phyloP scores from a whole-genome alignment of 2,329 filamentous ascomycete genomes.

The Shiraia bambusicola region DNA sequence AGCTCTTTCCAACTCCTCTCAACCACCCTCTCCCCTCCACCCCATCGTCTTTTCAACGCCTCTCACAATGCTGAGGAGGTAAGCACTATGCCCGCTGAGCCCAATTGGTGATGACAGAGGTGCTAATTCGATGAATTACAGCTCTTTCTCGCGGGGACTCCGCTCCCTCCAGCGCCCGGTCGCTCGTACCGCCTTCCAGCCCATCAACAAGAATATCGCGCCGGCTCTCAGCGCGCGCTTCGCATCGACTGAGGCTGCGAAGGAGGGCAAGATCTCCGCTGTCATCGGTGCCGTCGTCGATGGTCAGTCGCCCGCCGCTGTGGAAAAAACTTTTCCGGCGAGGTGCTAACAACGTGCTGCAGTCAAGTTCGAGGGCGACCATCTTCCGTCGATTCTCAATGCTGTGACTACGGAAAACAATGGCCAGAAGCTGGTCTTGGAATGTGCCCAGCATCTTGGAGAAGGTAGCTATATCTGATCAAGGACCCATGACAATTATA shows the following conservation, averaged over 20 bases:
- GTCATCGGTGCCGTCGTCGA: slow-evolving; percentile 98
- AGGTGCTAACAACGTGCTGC: slow-evolving; percentile 42
- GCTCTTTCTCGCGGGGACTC: slow-evolving; percentile 67
- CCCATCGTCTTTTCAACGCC: slow-evolving; percentile 45
- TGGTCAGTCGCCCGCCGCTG: slow-evolving; percentile 57
- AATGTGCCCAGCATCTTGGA: slow-evolving; percentile 64
- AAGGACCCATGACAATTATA: too few relatives aligned
- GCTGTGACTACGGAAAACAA: slow-evolving; percentile 89
- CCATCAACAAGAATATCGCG: slow-evolving; percentile 58
- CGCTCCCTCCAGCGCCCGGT: slow-evolving; percentile 61
- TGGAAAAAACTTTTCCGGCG: slow-evolving; percentile 48
- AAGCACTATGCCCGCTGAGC: slow-evolving; percentile 33
- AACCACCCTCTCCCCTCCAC: slow-evolving; percentile 33
- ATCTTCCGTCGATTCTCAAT: slow-evolving; percentile 96
- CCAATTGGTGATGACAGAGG: slow-evolving; percentile 43
- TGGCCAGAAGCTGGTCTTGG: slow-evolving; percentile 90
- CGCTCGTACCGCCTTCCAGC: slow-evolving; percentile 55
- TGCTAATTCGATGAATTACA: slow-evolving; percentile 49
- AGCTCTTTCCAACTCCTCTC: slow-evolving; percentile 24
- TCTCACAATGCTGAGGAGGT: slow-evolving; percentile 65
- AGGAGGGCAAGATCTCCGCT: slow-evolving; percentile 68
- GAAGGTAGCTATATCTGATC: too few relatives aligned
- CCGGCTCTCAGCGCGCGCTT: slow-evolving; percentile 63
- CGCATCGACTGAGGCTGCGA: slow-evolving; percentile 59
- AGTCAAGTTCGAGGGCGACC: slow-evolving; percentile 96